Evolutionary conservation across 352 stramenopile genomes (phyloP).

Genomic region (Pythium sukuiense): DNA sequence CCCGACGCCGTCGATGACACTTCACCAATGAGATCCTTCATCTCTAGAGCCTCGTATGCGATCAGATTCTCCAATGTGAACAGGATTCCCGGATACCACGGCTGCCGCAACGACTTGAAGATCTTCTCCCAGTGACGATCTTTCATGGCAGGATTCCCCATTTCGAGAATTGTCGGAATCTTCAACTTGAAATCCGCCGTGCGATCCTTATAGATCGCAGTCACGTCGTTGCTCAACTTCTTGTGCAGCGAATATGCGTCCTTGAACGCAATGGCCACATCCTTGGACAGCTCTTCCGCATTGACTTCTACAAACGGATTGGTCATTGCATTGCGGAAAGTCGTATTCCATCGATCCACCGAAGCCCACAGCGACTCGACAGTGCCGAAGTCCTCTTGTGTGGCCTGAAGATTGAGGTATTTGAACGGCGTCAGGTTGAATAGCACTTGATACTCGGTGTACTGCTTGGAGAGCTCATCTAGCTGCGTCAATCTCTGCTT

Average conservation of each 20-base stretch:
- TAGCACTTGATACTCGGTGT: constrained; percentile 90
- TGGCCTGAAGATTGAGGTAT: constrained; percentile 88
- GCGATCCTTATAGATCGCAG: constrained; percentile 82
- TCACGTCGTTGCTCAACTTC: constrained; percentile 91
- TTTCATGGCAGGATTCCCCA: constrained; percentile 92
- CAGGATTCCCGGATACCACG: constrained; percentile 86
- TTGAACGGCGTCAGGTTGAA: constrained; percentile 91
- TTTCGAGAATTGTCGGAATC: constrained; percentile 90
- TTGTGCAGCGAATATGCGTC: constrained; percentile 90
- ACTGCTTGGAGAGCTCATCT: constrained; percentile 90
- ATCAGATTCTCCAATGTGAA: constrained; percentile 91
- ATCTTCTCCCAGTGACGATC: constrained; percentile 95
- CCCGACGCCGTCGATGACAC: constrained; percentile 84
- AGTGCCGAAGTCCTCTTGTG: constrained; percentile 83
- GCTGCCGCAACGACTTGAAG: constrained; percentile 87
- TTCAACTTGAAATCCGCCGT: constrained; percentile 90
- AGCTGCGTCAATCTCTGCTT: constrained; percentile 82
- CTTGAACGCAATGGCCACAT: constrained; percentile 87
- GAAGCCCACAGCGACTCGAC: constrained; percentile 85
- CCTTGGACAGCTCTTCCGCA: constrained; percentile 86
- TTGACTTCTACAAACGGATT: constrained; percentile 87
- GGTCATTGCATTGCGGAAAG: constrained; percentile 76
- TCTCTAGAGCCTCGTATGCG: constrained; percentile 82
- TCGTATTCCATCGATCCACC: constrained; percentile 87
- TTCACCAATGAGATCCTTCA: constrained; percentile 87